Conservation (phyloP, 495 filamentous ascomycete species). For the Patellaria atrata region DNA sequence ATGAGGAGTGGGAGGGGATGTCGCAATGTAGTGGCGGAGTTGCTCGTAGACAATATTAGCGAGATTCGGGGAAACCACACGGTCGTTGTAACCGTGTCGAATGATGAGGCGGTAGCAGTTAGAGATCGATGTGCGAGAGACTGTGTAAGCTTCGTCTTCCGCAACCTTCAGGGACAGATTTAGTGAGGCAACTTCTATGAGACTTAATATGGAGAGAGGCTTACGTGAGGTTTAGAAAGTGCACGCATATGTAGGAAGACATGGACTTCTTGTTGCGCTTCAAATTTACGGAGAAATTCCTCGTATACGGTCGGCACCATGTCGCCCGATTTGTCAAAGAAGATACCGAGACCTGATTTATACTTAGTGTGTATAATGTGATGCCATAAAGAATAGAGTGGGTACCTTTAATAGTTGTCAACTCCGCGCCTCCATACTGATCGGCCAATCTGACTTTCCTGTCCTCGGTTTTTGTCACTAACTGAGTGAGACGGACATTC, state of each 20-base stretch:
- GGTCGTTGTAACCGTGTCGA: conserved; percentile 57
- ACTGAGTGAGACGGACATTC: conserved; percentile 30
- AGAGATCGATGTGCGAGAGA: conserved; percentile 34
- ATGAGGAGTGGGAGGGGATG: conserved; percentile 17
- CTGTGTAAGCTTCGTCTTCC: conserved; percentile 34
- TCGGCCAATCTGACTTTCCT: conserved; percentile 15
- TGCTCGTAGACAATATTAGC: conserved; percentile 45
- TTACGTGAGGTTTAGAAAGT: conserved; percentile 18
- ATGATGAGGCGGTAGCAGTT: conserved; percentile 52
- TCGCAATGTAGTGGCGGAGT: conserved; percentile 38
- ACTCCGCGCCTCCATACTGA: conserved; percentile 11
- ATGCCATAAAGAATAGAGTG: background rate
- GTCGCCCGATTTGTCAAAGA: conserved; percentile 28
- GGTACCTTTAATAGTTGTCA: conserved; percentile 17
- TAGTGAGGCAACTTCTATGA: too few relatives aligned
- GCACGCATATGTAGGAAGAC: conserved; percentile 27
- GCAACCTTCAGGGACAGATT: too few relatives aligned
- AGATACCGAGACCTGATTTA: conserved; percentile 21
- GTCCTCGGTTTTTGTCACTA: conserved; percentile 14
- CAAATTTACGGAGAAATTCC: conserved; percentile 25
- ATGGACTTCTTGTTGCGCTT: conserved; percentile 20
- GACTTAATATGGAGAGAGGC: too few relatives aligned
- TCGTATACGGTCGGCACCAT: conserved; percentile 22
- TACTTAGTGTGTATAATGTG: background rate
- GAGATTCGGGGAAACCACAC: conserved; percentile 47